These are phyloP conservation scores for Marchantia paleacea DNA, from an alignment of 225 moss, liverwort and hornwort genomes.

Conservation along the genomic window DNA sequence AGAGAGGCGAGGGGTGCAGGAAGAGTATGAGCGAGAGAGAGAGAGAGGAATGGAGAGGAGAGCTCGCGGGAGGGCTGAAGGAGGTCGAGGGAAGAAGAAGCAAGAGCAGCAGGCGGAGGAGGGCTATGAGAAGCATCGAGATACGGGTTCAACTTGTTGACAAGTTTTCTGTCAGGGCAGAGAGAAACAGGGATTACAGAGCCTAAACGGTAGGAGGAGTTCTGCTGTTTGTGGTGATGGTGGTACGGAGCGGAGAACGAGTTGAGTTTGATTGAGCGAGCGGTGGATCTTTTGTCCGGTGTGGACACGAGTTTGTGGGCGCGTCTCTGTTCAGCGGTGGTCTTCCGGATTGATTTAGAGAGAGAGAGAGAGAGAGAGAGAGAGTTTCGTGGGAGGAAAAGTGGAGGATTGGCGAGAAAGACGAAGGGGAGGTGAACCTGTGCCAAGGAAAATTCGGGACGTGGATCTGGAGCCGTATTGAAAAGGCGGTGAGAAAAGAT, in stretches of 20 bases:
- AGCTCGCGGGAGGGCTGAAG: constrained; percentile 6
- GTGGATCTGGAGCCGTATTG: neutral
- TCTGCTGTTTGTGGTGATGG: neutral
- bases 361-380: neutral
- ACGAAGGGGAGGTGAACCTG: neutral
- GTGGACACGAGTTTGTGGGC: neutral
- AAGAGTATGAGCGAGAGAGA: neutral
- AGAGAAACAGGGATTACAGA: neutral
- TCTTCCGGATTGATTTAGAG: neutral
- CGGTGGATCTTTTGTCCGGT: neutral
- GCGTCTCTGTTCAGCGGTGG: neutral
- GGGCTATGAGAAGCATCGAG: neutral
- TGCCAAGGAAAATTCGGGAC: neutral
- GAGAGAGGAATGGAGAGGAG: constrained; percentile 11
- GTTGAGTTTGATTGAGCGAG: neutral
- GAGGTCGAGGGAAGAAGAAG: constrained; percentile 8
- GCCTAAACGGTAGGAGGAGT: neutral
- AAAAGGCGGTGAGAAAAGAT: neutral
- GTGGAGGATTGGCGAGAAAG: neutral
- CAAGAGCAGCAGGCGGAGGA: neutral
- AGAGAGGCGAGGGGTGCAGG: neutral
- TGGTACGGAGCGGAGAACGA: neutral
- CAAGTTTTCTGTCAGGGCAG: neutral
- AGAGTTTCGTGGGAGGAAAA: neutral
- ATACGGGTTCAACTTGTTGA: neutral